These are phyloP conservation scores for Penicillium egyptiacum DNA, from an alignment of 495 filamentous ascomycete genomes.

Conservation along the genomic window DNA sequence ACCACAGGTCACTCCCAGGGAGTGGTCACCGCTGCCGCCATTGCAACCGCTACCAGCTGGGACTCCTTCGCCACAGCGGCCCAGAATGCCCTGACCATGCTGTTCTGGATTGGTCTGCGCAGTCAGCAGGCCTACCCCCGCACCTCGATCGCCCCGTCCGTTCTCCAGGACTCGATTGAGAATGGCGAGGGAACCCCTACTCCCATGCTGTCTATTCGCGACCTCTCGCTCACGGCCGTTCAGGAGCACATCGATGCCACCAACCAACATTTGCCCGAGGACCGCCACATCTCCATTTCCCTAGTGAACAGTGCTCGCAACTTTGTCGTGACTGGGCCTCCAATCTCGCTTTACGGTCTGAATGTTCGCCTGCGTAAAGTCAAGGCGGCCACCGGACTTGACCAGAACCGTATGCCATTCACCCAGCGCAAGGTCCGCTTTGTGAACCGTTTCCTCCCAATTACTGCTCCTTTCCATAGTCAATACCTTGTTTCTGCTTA, in stretches of 20 bases:
- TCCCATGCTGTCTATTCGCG: conserved; percentile 96
- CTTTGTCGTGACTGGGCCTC: conserved; percentile 94
- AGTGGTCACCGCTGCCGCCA: conserved; percentile 88
- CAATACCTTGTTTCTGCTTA: conserved; percentile 81
- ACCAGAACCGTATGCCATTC: conserved; percentile 92
- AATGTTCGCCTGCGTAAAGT: conserved; percentile 93
- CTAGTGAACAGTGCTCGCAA: conserved; percentile 96
- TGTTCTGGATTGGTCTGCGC: conserved; percentile 99
- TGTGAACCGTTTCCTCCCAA: conserved; percentile 94
- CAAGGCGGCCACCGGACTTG: conserved; percentile 92
- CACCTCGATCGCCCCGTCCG: conserved; percentile 87
- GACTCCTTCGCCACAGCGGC: conserved; percentile 79
- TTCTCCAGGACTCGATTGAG: conserved; percentile 91
- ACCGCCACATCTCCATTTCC: conserved; percentile 92
- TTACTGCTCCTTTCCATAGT: conserved; percentile 98
- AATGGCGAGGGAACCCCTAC: conserved; percentile 92
- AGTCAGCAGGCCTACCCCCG: conserved; percentile 96
- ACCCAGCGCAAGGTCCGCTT: conserved; percentile 95
- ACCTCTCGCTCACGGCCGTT: conserved; percentile 78
- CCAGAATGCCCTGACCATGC: conserved; percentile 76
- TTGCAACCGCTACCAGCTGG: conserved; percentile 85
- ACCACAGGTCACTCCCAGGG: conserved; percentile 98
- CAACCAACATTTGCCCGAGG: conserved; percentile 89
- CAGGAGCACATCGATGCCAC: conserved; percentile 94
- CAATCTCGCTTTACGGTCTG: conserved; percentile 91